These are phyloP conservation scores for Venturia pyrina DNA, from an alignment of 2,329 filamentous ascomycete species.

Conservation along the genomic window DNA sequence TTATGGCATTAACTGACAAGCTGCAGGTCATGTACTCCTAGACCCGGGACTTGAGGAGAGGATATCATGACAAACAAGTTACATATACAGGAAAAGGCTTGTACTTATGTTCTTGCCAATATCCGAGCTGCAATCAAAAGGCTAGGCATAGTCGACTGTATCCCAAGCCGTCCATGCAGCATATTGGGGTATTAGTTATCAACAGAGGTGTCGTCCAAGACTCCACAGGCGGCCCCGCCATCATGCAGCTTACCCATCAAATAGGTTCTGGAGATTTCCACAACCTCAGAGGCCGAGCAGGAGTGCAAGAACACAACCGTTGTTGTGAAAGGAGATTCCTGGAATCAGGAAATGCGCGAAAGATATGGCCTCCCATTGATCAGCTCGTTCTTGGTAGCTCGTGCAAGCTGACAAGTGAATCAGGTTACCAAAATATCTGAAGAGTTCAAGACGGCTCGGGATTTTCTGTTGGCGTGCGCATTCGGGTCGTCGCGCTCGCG, in stretches of 20 bases:
- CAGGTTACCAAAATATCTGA: no score
- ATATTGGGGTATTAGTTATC: not conserved
- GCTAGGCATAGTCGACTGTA: not conserved
- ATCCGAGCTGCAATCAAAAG: not conserved
- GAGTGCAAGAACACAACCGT: not conserved
- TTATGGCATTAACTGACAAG: not conserved
- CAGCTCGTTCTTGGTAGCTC: not conserved
- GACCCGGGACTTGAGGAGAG: not conserved
- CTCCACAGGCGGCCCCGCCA: not conserved
- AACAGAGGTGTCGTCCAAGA: not conserved
- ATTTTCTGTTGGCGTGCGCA: not conserved
- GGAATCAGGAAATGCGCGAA: not conserved
- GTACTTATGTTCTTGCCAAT: conserved; percentile 1
- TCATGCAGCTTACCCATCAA: not conserved
- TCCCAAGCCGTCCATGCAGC: no score
- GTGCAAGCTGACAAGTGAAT: no score
- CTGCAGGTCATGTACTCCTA: not conserved
- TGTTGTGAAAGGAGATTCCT: not conserved
- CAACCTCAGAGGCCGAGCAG: not conserved
- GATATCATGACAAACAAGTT: not conserved
- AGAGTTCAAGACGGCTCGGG: not conserved
- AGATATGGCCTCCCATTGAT: not conserved
- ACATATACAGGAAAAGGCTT: not conserved
- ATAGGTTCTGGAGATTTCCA: not conserved
- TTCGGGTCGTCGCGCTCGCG: not conserved